Base-by-base conservation (phyloP, 2,329 filamentous ascomycete genomes). In the Pseudocercospora vitis region DNA sequence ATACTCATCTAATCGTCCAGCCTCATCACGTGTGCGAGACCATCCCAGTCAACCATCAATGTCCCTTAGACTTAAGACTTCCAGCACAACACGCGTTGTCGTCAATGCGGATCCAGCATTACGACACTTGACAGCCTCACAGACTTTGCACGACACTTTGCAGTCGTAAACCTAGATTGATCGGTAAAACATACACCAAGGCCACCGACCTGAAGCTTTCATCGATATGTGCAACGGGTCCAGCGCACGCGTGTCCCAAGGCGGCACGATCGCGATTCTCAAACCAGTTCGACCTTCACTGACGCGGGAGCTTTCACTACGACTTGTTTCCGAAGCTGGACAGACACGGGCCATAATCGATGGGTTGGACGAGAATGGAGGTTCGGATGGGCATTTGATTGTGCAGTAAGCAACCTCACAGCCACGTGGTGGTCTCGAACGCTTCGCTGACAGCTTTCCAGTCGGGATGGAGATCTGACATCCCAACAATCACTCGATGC, bases 201-300 rank as follows among this genome's bases (percentile, higher is more conserved):
- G 7, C 23, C 16, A 21, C n/a, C 18, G 8, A 23, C 18, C 6
- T n/a, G 18, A 40, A 7, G 12, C 7, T 2, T 40, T 16, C 4
- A 32, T 11, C 7, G 16, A 53, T 8, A 66, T 66, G 64, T 66
- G 64, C 39, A 62, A 60, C 59, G 63, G 45, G 23, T 33, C 53
- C 31, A 52, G 39, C n/a, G 40, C 29, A n/a, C 55, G 64, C 8
- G 29, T 48, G 35, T 46, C 42, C 11, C 53, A 64, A 51, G 64
- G 64, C 40, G 64, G 63, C 12, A 63, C 62, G 7, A 63, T 66
- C 40, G 64, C 59, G 6, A 61, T 66, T 2, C 50, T 66, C 0
- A 58, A 60, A 47, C 59, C 64, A 16, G 23, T 56, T 9, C 54
- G 53, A 18, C 58, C 61, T 3, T 29, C 23, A 3, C 46, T 56